These are phyloP conservation scores for Hymenoscyphus fraxineus DNA, from an alignment of 2,329 filamentous ascomycete genomes.

Conservation along the genomic window DNA sequence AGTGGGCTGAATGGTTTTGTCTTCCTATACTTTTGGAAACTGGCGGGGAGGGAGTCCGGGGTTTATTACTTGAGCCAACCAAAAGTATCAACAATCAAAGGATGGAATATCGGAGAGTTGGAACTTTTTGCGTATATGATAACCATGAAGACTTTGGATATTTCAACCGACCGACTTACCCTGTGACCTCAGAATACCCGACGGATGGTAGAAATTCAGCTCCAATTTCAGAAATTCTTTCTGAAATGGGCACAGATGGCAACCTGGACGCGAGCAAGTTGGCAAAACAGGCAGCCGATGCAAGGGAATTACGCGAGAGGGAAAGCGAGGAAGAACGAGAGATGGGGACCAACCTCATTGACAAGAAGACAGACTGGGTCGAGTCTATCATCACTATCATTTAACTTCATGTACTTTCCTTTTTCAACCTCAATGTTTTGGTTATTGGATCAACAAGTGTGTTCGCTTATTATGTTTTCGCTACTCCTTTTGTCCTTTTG, in stretches of 20 bases:
- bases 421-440: too few species aligned
- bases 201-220: neutral
- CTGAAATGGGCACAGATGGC: neutral
- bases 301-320: neutral
- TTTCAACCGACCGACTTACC: neutral
- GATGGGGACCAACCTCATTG: neutral
- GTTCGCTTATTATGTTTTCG: too few species aligned
- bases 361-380: neutral
- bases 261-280: neutral
- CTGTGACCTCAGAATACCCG: neutral
- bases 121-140: neutral
- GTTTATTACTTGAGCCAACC: neutral
- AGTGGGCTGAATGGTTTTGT: neutral
- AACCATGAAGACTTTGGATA: neutral
- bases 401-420: neutral
- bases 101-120: neutral
- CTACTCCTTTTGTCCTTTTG: too few species aligned
- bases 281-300: neutral
- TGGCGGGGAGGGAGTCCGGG: too few species aligned
- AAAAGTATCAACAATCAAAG: neutral
- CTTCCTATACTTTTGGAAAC: neutral
- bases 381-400: neutral
- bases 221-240: neutral
- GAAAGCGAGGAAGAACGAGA: neutral
- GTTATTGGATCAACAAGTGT: too few species aligned